Percentiles rank a stretch among this genome's conserved stretches.
These are phyloP conservation scores for Mollisia scopiformis DNA, from an alignment of 2,329 filamentous ascomycete species.

Conservation along the genomic window DNA sequence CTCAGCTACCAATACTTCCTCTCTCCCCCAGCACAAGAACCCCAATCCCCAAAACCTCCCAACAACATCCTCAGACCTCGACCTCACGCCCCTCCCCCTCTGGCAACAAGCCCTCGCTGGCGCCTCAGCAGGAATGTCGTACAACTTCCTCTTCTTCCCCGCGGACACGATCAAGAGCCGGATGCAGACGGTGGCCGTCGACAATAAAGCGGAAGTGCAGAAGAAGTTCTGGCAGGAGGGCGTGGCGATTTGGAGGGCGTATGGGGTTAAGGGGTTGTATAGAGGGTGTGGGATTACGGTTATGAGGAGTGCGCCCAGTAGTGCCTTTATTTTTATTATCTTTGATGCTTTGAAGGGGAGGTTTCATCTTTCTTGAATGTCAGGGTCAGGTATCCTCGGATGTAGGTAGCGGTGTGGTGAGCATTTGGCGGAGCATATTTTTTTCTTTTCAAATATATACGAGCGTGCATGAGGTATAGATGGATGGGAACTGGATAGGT, in stretches of 20 bases:
- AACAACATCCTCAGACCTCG: slow-evolving; percentile 11
- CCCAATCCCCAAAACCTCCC: slow-evolving; percentile 13
- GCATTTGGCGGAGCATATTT: not conserved
- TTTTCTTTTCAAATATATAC: not conserved
- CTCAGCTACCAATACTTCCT: slow-evolving; percentile 35
- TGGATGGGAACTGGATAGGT: not conserved
- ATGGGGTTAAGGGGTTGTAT: slow-evolving; percentile 85
- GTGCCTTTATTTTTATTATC: slow-evolving; percentile 97
- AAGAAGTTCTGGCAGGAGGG: slow-evolving; percentile 74
- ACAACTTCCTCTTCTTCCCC: slow-evolving; percentile 97
- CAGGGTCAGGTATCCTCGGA: too few species aligned
- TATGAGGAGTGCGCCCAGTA: slow-evolving; percentile 84
- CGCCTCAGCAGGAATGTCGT: slow-evolving; percentile 85
- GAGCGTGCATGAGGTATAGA: not conserved
- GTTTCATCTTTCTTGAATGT: too few species aligned
- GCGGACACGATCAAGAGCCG: slow-evolving; percentile 97
- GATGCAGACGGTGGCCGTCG: slow-evolving; percentile 85
- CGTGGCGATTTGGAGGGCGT: slow-evolving; percentile 74
- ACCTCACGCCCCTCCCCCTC: slow-evolving; percentile 65
- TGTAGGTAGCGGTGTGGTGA: not conserved
- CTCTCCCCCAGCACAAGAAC: not conserved
- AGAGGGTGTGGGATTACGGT: slow-evolving; percentile 95
- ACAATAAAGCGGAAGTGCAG: slow-evolving; percentile 44
- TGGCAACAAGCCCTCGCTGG: slow-evolving; percentile 89
- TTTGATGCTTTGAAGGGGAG: slow-evolving; percentile 83